Evolutionary conservation across 2,329 filamentous ascomycete species (phyloP).

Genomic region (Nemania sp.): DNA sequence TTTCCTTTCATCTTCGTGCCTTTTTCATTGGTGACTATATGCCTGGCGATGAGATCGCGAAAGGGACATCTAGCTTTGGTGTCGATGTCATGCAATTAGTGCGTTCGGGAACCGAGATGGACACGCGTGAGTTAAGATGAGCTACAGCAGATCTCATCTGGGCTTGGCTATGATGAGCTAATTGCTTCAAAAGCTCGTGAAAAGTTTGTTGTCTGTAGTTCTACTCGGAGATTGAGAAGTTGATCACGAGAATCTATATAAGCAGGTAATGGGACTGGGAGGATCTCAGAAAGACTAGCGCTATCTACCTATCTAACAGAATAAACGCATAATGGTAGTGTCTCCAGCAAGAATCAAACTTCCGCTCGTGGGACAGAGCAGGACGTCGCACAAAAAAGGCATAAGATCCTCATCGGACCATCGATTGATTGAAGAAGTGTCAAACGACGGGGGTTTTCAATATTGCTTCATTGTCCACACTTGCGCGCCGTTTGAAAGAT

Average conservation of each 20-base stretch:
- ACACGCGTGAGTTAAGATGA: not conserved
- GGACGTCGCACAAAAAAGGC: slow-evolving; percentile 23
- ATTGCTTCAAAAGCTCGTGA: not conserved
- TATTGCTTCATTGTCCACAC: slow-evolving; percentile 74
- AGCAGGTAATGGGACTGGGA: not conserved
- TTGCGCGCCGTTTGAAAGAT: slow-evolving; percentile 58
- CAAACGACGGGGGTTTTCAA: slow-evolving; percentile 42
- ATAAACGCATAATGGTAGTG: slow-evolving; percentile 21
- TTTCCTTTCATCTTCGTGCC: too few relatives aligned
- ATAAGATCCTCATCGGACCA: slow-evolving; percentile 31
- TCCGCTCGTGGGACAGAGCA: slow-evolving; percentile 30
- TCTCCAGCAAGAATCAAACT: slow-evolving; percentile 39
- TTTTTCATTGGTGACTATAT: not conserved
- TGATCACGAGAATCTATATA: not conserved
- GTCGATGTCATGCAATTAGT: not conserved
- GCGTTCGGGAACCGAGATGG: not conserved
- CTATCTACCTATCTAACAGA: not conserved
- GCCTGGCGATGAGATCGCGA: not conserved
- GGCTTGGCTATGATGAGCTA: not conserved
- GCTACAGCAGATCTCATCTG: not conserved
- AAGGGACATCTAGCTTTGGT: not conserved
- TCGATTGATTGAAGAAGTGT: slow-evolving; percentile 17
- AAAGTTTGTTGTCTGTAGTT: too few relatives aligned
- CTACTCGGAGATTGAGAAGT: not conserved
- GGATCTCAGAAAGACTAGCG: not conserved